Percentiles rank a stretch among this genome's conserved stretches.
Conservation (phyloP, 106 monocot genomes). For the Hemerocallis citrina region DNA sequence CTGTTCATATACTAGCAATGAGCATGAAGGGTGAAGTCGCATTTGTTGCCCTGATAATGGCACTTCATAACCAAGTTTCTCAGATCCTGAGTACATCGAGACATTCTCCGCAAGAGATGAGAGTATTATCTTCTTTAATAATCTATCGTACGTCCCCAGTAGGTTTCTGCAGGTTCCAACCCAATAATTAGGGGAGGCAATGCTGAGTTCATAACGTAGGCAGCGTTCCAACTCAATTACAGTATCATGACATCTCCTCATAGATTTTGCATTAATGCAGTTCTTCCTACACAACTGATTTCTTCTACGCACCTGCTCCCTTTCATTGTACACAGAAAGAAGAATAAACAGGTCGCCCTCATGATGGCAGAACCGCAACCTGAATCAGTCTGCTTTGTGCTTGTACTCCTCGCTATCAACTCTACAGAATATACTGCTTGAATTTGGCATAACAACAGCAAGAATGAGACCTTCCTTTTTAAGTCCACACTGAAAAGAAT, state of each 20-base stretch:
- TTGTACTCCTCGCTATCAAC: conserved; percentile 74
- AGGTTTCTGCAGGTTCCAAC: conserved; percentile 53
- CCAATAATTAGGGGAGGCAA: conserved; percentile 75
- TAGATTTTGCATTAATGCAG: conserved; percentile 92
- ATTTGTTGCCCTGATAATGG: conserved; percentile 64
- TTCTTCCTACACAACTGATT: conserved; percentile 94
- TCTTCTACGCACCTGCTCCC: conserved; percentile 46
- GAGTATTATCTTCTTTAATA: conserved; percentile 66
- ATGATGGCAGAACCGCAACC: conserved; percentile 78
- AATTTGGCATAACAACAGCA: conserved; percentile 88
- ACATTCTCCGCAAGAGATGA: conserved; percentile 72
- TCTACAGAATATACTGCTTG: conserved; percentile 90
- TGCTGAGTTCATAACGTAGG: conserved; percentile 62
- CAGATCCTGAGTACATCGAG: conserved; percentile 73
- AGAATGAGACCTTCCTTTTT: conserved; percentile 80
- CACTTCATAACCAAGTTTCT: conserved; percentile 78
- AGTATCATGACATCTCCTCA: conserved; percentile 86
- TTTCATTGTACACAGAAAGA: conserved; percentile 84
- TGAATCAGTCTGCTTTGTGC: conserved; percentile 75
- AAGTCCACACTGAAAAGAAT: conserved; percentile 43
- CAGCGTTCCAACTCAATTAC: conserved; percentile 65
- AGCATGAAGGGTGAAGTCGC: conserved; percentile 84
- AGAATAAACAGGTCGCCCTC: conserved; percentile 94
- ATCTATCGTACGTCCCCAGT: conserved; percentile 18
- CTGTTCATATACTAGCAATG: conserved; percentile 59